Conservation (phyloP, 2,329 filamentous ascomycete species). For the Trichophyton schoenleinii region DNA sequence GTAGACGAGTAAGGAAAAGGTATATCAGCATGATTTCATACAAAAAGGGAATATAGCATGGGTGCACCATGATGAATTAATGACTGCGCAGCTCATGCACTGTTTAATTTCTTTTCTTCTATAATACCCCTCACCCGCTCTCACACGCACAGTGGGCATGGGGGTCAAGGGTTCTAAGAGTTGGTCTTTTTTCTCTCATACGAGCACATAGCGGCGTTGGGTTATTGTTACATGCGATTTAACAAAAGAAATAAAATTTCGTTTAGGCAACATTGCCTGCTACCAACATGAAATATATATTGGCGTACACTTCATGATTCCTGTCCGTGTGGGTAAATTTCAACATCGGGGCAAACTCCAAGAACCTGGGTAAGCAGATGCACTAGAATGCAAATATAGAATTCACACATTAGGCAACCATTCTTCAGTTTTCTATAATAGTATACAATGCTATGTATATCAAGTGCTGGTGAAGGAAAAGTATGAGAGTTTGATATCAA, state of each 20-base stretch:
- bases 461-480: too few species aligned
- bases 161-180: not conserved
- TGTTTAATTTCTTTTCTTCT: not conserved
- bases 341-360: too few species aligned
- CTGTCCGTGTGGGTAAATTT: too few species aligned
- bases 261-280: not conserved
- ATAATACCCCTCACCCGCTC: too few species aligned
- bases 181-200: not conserved
- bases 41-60: not conserved
- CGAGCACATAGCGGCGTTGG: not conserved
- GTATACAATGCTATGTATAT: too few species aligned
- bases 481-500: too few species aligned
- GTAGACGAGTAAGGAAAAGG: slow-evolving; percentile 34
- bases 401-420: too few species aligned
- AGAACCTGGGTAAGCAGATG: too few species aligned
- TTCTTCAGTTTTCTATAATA: too few species aligned
- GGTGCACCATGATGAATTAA: not conserved
- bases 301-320: not conserved
- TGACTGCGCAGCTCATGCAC: not conserved
- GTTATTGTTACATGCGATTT: not conserved
- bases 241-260: not conserved
- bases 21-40: not conserved
- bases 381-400: too few species aligned
- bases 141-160: too few species aligned
- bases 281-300: not conserved